These are phyloP conservation scores for Trapa bicornis DNA, from an alignment of 345 rosid genomes.

Conservation along the genomic window DNA sequence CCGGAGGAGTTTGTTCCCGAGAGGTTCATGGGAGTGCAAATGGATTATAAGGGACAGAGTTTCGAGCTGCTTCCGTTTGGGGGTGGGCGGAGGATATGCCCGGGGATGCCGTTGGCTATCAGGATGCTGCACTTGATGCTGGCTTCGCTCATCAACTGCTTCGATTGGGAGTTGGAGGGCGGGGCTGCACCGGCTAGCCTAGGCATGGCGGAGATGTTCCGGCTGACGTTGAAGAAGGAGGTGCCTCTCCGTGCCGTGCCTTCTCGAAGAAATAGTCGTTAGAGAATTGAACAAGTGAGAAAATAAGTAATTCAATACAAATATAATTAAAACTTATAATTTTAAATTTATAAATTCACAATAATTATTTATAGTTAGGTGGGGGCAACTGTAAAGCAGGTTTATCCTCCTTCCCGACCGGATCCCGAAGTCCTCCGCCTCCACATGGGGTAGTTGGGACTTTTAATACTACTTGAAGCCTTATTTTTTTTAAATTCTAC, in stretches of 20 bases:
- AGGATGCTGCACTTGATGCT: constrained; percentile 20
- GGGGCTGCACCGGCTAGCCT: constrained; percentile 13
- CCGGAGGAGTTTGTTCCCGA: constrained; percentile 18
- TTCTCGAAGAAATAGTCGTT: not conserved
- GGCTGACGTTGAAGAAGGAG: constrained; percentile 15
- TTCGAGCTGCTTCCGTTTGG: constrained; percentile 26
- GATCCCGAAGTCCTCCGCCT: no score
- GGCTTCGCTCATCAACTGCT: constrained; percentile 18
- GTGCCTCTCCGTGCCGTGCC: constrained; percentile 7
- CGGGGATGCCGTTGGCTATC: constrained; percentile 19
- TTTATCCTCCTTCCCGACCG: no score
- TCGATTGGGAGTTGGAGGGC: constrained; percentile 19
- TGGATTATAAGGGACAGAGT: constrained; percentile 14
- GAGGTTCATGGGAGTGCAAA: constrained; percentile 15
- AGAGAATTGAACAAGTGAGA: no score
- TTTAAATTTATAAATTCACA: no score
- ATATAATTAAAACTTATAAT: no score
- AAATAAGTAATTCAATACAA: no score
- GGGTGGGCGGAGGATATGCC: constrained; percentile 24
- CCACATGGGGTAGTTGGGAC: no score
- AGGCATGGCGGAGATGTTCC: constrained; percentile 20
- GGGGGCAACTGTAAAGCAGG: no score
- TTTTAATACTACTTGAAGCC: no score
- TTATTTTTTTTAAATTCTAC: no score
- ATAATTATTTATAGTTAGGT: no score